These are phyloP conservation scores for Populus davidiana DNA, from an alignment of 345 rosid species.

Conservation along the genomic window DNA sequence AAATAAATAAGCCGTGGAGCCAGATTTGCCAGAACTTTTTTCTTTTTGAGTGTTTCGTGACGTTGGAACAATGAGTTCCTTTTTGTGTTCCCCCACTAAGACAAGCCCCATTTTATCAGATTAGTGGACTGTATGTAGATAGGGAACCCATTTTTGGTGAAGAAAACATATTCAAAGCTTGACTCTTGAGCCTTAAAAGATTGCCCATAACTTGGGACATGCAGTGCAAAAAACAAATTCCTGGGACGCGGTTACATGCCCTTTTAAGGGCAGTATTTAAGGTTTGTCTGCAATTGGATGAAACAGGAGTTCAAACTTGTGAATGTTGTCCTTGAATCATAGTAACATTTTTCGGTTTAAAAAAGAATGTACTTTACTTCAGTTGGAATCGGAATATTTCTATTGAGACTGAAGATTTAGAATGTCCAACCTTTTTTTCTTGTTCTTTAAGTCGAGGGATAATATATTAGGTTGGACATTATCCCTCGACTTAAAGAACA, in stretches of 20 bases:
- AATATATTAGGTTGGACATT: too few species aligned
- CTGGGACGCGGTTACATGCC: neutral
- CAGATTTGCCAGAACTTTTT: neutral
- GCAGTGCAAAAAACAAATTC: neutral
- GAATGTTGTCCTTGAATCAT: neutral
- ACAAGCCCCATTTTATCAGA: neutral
- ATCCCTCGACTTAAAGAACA: too few species aligned
- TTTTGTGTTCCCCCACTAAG: conserved; percentile 18
- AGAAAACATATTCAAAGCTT: neutral
- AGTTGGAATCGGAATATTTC: neutral
- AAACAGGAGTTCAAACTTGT: neutral
- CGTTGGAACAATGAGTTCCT: conserved; percentile 2
- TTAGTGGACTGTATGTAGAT: neutral
- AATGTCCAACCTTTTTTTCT: too few species aligned
- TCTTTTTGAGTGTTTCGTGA: conserved; percentile 22
- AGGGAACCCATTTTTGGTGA: neutral
- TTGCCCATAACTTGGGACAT: neutral
- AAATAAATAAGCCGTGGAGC: neutral
- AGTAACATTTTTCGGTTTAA: neutral
- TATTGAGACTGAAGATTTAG: neutral
- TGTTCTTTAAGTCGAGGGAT: neutral
- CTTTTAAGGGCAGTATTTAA: neutral
- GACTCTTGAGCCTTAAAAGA: neutral
- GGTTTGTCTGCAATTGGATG: neutral
- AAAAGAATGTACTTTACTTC: neutral